Evolutionary conservation across 768 basidiomycete genomes (phyloP), one percentile per base, ranked within the genome.

Genomic region (Agrocybe chaxingu): DNA sequence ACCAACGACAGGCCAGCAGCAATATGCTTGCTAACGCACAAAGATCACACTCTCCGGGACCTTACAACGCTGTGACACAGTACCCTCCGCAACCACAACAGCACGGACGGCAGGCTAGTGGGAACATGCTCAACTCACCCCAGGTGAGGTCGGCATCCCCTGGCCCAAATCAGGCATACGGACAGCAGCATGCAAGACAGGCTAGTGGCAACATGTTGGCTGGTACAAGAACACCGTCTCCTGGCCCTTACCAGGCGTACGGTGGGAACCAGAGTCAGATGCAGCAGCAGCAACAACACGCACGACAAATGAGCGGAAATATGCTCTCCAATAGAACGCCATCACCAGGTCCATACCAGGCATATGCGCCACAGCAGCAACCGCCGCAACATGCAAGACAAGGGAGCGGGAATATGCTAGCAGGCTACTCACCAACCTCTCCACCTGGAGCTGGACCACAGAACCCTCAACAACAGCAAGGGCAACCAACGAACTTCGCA

Each of bases 401-500:
- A 29, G 36, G 41, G 35, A 57, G 56, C 41, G 58, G 55, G n/a
- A 54, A 57, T 16, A 46, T 59, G 48, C 47, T 57, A 34, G 30
- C 31, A 11, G 12, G 50, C 12, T 9, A 12, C 36, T 47, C 48
- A 30, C n/a, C 40, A 31, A 50, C 31, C 8, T 52, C 60, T 36
- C 55, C 61, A 9, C 47, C 52, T 32, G 57, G 48, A 42, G 44
- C 54, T 57, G 63, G 56, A 51, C 67, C 51, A 54, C 51, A 56
- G 18, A 64, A 55, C 24, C 62, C 63, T 36, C 64, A 63, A n/a
- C 65, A 64, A 33, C 63, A 64, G 31, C 64, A 63, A 68, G 47
- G 54, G 52, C 38, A 63, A 56, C 30, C 57, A 53, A 53, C 34
- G 36, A 69, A 74, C 55, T 66, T 72, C 66, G 70, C 73, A 30